A percentile compares a stretch with the other conserved stretches of the same genome.
phyloP scores from a whole-genome alignment of 1,284 basidiomycete species.

The Veloboletus limbatus region DNA sequence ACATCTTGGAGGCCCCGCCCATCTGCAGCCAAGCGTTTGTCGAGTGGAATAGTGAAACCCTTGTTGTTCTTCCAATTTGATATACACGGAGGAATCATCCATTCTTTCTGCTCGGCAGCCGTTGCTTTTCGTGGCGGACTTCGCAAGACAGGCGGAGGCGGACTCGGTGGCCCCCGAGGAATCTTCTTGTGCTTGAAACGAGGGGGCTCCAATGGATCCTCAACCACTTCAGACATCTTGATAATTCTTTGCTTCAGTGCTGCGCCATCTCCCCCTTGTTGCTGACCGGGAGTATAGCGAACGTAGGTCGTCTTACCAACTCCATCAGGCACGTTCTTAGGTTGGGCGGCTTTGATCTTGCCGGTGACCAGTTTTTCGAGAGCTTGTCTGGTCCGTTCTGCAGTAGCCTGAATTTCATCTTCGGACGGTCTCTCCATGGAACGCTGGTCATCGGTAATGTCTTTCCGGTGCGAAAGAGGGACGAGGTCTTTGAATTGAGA shows the following conservation, averaged over 20 bases:
- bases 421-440: conserved; percentile 90
- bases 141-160: conserved; percentile 94
- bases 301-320: conserved; percentile 85
- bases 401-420: conserved; percentile 83
- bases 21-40: conserved; percentile 97
- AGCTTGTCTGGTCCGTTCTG: conserved; percentile 87
- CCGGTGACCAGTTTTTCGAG: conserved; percentile 92
- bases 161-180: conserved; percentile 91
- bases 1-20: conserved; percentile 97
- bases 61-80: conserved; percentile 99
- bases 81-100: conserved; percentile 99
- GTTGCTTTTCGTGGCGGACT: conserved; percentile 96
- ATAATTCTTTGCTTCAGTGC: conserved; percentile 93
- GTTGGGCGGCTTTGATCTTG: conserved; percentile 96
- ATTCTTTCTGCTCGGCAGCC: conserved; percentile 97
- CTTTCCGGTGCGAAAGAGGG: conserved; percentile 86
- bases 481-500: conserved; percentile 98
- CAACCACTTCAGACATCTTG: conserved; percentile 96
- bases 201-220: conserved; percentile 96
- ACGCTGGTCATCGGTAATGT: conserved; percentile 73
- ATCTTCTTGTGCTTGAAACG: conserved; percentile 99
- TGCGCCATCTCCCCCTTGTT: conserved; percentile 60
- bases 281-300: conserved; percentile 93
- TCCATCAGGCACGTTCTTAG: conserved; percentile 80
- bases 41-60: conserved; percentile 98